These are phyloP conservation scores for Notholithocarpus densiflorus DNA, from an alignment of 306 rosid species.

Conservation along the genomic window DNA sequence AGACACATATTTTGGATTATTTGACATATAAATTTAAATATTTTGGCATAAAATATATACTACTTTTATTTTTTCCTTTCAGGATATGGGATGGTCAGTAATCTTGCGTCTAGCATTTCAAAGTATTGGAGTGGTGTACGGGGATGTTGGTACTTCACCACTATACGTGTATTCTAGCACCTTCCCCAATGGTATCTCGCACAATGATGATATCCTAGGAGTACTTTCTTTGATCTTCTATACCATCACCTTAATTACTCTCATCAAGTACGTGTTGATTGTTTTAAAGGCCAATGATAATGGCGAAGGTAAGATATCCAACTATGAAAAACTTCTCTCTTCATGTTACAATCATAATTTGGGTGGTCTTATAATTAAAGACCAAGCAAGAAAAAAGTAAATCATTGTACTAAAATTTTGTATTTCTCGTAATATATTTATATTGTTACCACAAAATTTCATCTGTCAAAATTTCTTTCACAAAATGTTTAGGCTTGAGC, in stretches of 20 bases:
- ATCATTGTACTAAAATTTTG: too few species aligned
- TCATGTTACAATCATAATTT: too few species aligned
- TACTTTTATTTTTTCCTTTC: neutral
- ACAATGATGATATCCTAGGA: slow-evolving; percentile 52
- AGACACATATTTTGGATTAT: too few species aligned
- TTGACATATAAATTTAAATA: too few species aligned
- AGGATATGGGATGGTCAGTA: slow-evolving; percentile 5
- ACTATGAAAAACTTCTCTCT: too few species aligned
- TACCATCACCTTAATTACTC: neutral
- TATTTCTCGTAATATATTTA: too few species aligned
- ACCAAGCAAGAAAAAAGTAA: too few species aligned
- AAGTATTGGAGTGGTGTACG: slow-evolving; percentile 77
- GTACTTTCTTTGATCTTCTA: slow-evolving; percentile 32
- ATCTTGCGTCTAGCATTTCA: slow-evolving; percentile 62
- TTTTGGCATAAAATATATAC: too few species aligned
- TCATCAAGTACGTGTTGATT: slow-evolving; percentile 74
- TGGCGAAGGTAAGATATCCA: slow-evolving; percentile 52
- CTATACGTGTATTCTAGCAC: slow-evolving; percentile 62
- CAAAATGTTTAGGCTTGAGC: too few species aligned
- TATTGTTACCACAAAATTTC: too few species aligned
- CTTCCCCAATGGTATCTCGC: slow-evolving; percentile 25
- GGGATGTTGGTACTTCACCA: slow-evolving; percentile 91
- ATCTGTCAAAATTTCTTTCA: too few species aligned
- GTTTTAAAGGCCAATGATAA: slow-evolving; percentile 77
- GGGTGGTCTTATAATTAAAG: too few species aligned